Percentiles rank a stretch among this genome's conserved stretches.
Evolutionary conservation across 768 basidiomycete genomes (phyloP).

Genomic region (Suillus tomentosus): DNA sequence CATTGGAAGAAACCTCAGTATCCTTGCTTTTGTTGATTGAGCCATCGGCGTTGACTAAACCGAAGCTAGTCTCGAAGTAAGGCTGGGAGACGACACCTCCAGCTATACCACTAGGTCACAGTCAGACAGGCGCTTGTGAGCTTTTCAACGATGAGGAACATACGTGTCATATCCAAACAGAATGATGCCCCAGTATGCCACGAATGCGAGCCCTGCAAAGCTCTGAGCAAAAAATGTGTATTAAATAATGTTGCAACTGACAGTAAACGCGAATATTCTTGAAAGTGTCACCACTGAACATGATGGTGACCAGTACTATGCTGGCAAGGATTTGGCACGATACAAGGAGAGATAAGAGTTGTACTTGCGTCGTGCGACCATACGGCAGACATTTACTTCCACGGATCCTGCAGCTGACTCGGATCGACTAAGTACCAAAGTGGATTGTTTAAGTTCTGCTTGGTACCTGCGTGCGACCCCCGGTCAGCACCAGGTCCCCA

Average conservation of each 20-base stretch:
- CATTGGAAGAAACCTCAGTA: conserved; percentile 71
- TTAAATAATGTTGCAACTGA: conserved; percentile 30
- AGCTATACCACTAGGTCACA: conserved; percentile 51
- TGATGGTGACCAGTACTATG: background rate
- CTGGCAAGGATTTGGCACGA: background rate
- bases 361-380: background rate
- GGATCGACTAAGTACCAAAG: too few relatives aligned
- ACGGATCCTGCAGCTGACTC: background rate
- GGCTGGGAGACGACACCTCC: conserved; percentile 67
- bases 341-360: too few relatives aligned
- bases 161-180: conserved; percentile 82
- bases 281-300: conserved; percentile 17
- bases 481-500: background rate
- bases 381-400: background rate
- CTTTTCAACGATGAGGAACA: conserved; percentile 17
- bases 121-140: background rate
- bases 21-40: conserved; percentile 37
- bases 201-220: conserved; percentile 64
- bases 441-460: background rate
- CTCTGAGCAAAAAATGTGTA: background rate
- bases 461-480: background rate
- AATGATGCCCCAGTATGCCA: conserved; percentile 79
- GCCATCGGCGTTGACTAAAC: conserved; percentile 50
- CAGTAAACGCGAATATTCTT: conserved; percentile 71
- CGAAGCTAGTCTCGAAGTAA: conserved; percentile 67